These are phyloP conservation scores for Penicillium riverlandense DNA, from an alignment of 495 filamentous ascomycete genomes.

Conservation along the genomic window DNA sequence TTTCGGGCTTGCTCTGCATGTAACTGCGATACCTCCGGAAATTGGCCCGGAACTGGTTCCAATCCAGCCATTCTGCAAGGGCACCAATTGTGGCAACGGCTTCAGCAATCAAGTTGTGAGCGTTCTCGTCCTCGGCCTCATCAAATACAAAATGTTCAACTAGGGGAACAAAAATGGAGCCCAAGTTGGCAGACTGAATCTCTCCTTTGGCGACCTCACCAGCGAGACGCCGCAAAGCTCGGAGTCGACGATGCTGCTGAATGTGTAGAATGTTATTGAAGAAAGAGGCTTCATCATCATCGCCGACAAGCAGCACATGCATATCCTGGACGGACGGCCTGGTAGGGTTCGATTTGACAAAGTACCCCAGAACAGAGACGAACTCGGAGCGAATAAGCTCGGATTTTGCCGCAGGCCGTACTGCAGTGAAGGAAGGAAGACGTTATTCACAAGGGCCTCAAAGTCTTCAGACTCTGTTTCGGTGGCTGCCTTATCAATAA, in stretches of 20 bases:
- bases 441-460: conserved; percentile 46
- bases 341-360: conserved; percentile 61
- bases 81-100: conserved; percentile 66
- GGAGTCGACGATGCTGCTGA: conserved; percentile 78
- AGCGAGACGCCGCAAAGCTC: conserved; percentile 72
- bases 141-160: conserved; percentile 92
- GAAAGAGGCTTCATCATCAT: conserved; percentile 86
- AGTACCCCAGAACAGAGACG: conserved; percentile 64
- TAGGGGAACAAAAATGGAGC: conserved; percentile 82
- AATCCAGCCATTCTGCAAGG: conserved; percentile 70
- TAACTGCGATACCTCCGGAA: conserved; percentile 75
- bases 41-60: conserved; percentile 82
- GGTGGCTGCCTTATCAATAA: conserved; percentile 52
- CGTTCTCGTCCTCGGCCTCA: conserved; percentile 63
- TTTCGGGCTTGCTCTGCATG: conserved; percentile 70
- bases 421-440: conserved; percentile 70
- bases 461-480: conserved; percentile 33
- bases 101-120: conserved; percentile 79
- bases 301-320: conserved; percentile 59
- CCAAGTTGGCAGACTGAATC: conserved; percentile 67
- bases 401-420: conserved; percentile 65
- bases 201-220: conserved; percentile 52
- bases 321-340: conserved; percentile 71
- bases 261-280: conserved; percentile 90
- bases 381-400: conserved; percentile 82